These are phyloP conservation scores for Mycena latifolia DNA, from an alignment of 768 basidiomycete genomes.

Conservation along the genomic window DNA sequence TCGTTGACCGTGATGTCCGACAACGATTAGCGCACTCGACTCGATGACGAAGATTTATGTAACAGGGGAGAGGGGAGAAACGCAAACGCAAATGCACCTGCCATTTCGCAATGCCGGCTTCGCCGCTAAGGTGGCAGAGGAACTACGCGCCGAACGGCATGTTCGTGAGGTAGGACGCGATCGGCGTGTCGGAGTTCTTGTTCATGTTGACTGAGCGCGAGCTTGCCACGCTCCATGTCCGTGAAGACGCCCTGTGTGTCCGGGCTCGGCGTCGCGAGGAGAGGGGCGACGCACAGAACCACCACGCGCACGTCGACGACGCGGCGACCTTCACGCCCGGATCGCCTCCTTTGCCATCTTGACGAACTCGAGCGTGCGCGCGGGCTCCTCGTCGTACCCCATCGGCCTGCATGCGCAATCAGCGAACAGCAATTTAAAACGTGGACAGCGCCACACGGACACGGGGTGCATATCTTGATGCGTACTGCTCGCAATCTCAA, in stretches of 20 bases:
- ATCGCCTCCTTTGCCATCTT: conserved; percentile 37
- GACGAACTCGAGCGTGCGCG: conserved; percentile 56
- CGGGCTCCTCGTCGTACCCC: conserved; percentile 64
- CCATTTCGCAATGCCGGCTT: conserved; percentile 65
- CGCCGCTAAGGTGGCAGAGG: conserved; percentile 68
- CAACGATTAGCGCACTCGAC: no score
- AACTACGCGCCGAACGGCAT: conserved; percentile 63
- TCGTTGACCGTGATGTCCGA: conserved; percentile 34
- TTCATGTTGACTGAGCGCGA: conserved; percentile 63
- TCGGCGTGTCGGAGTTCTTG: conserved; percentile 58
- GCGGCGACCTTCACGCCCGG: conserved; percentile 32
- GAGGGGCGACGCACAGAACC: conserved; percentile 32
- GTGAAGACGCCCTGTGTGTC: conserved; percentile 62
- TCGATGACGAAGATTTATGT: no score
- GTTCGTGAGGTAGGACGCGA: conserved; percentile 56
- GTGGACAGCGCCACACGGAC: conserved; percentile 42
- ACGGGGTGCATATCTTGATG: conserved; percentile 70
- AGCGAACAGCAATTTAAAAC: neutral
- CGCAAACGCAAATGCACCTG: no score
- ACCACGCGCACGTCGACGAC: conserved; percentile 36
- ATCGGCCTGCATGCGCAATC: conserved; percentile 47
- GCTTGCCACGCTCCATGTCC: conserved; percentile 52
- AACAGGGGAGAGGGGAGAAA: no score
- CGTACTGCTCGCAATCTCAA: conserved; percentile 65
- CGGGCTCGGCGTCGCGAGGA: conserved; percentile 51